A percentile compares a stretch with the other conserved stretches of the same genome.
Evolutionary conservation across 2,329 filamentous ascomycete genomes (phyloP).

Genomic region (Curvularia sp.): DNA sequence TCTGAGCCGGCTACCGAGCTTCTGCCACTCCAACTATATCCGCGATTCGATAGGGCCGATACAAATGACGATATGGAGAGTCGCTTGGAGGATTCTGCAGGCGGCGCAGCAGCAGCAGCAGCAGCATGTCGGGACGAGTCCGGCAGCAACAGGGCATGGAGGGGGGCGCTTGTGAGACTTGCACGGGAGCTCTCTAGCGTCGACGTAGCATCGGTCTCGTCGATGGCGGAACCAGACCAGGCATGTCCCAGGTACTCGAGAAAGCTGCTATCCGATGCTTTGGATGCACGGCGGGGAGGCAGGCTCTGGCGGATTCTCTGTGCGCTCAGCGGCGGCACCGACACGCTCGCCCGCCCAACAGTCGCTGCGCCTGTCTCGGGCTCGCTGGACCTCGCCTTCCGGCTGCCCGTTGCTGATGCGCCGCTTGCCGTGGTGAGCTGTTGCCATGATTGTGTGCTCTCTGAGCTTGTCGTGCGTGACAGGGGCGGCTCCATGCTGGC

Average conservation of each 20-base stretch:
- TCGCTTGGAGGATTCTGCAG: constrained; percentile 64
- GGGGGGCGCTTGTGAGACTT: constrained; percentile 23
- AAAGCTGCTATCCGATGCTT: constrained; percentile 55
- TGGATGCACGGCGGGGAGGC: constrained; percentile 52
- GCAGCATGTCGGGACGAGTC: constrained; percentile 60
- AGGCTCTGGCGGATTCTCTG: constrained; percentile 54
- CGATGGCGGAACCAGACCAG: constrained; percentile 54
- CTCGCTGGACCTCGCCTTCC: constrained; percentile 67
- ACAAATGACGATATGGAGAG: constrained; percentile 75
- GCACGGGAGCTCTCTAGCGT: constrained; percentile 34
- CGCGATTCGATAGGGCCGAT: constrained; percentile 63
- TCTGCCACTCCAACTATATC: constrained; percentile 57
- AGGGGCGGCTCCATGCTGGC: constrained; percentile 41
- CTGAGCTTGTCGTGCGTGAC: constrained; percentile 47
- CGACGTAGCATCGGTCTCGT: constrained; percentile 58
- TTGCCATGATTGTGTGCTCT: constrained; percentile 52
- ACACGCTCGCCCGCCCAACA: constrained; percentile 67
- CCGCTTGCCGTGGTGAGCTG: constrained; percentile 58
- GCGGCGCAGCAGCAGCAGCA: constrained; percentile 34
- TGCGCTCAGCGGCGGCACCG: constrained; percentile 65
- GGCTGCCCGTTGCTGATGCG: constrained; percentile 51
- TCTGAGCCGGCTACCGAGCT: constrained; percentile 57
- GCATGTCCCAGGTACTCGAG: constrained; percentile 33
- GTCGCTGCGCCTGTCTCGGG: constrained; percentile 65
- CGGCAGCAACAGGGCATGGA: constrained; percentile 50